Evolutionary conservation across 495 filamentous ascomycete genomes (phyloP), one percentile per base, ranked within the genome.

Genomic region (Penicillium odoratum): DNA sequence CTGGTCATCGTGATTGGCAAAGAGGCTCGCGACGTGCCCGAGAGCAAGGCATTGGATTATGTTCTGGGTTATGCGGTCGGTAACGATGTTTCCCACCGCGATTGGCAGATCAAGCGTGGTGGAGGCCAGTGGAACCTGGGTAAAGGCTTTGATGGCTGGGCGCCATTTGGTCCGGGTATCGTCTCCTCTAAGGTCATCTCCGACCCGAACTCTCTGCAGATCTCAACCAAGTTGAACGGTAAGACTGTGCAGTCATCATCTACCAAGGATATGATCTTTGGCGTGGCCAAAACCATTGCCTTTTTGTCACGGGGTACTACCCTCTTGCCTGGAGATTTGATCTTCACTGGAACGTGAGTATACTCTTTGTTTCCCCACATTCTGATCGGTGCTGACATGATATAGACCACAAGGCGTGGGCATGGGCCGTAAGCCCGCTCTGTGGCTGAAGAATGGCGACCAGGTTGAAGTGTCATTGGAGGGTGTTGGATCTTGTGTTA

Each of bases 81-180:
- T 43, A 89, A 96, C 66, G 91, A 94, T 71, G 78, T 96, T 31
- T 90, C 87, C 11, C 90, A 93, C 69, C 85, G 91, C 26, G 88
- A 91, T 53, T 92, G 89, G 88, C 91, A 96, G 70, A 70, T 94
- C 53, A 83, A 86, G 65, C 82, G 82, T 34, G 91, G 90, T 18
- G 88, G 90, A 13, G 85, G 89, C 0, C 91, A 94, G 71, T 95
- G 91, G 91, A 78, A 77, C 0, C 61, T 93, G 4, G 91, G 91
- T 1, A 96, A 96, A 69, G 87, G 90, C 3, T 94, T 92, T 64
- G 91, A 96, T 73, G 88, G 88, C 45, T 94, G 90, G 90, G 91
- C 90, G n/a, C 91, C 91, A 0, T 88, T 83, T 62, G 91, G 91
- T 3, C 91, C 91, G 13, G 90, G 88, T 0, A 91, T 94, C 61